A percentile compares a stretch with the other conserved stretches of the same genome.
Conservation (phyloP, 1,284 basidiomycete species). For the Melampsora larici-populina region DNA sequence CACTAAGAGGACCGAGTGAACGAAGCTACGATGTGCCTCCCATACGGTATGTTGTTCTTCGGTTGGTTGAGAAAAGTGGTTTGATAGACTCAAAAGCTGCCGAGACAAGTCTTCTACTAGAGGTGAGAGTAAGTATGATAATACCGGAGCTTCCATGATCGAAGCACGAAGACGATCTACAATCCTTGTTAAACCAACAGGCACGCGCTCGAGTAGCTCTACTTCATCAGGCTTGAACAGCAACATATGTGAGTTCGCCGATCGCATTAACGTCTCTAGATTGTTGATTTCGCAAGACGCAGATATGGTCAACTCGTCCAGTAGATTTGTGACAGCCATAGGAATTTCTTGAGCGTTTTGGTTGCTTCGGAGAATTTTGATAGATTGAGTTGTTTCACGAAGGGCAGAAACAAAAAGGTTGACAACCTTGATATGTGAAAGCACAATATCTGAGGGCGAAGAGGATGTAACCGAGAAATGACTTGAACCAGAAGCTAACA, state of each 20-base stretch:
- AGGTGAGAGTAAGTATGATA: constrained; percentile 12
- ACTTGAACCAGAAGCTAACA: neutral
- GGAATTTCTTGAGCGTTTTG: constrained; percentile 3
- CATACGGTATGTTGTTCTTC: constrained; percentile 45
- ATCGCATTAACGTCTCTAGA: neutral
- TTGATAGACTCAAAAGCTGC: neutral
- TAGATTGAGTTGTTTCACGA: neutral
- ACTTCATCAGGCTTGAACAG: constrained; percentile 21
- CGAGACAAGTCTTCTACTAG: constrained; percentile 17
- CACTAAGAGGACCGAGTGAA: constrained; percentile 65
- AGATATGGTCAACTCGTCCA: neutral
- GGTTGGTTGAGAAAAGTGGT: neutral
- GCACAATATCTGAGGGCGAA: neutral
- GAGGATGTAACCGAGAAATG: neutral
- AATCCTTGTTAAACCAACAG: neutral
- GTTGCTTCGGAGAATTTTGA: neutral
- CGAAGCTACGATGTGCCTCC: constrained; percentile 56
- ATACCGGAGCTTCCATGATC: neutral
- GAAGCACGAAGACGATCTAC: constrained; percentile 7
- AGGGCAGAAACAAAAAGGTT: constrained; percentile 5
- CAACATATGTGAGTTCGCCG: neutral
- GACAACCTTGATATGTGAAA: neutral
- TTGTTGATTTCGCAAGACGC: neutral
- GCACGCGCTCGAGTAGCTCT: neutral
- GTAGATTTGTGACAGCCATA: neutral